These are phyloP conservation scores for Williopsis jadinii DNA, from an alignment of 1,139 yeast species.

Conservation along the genomic window DNA sequence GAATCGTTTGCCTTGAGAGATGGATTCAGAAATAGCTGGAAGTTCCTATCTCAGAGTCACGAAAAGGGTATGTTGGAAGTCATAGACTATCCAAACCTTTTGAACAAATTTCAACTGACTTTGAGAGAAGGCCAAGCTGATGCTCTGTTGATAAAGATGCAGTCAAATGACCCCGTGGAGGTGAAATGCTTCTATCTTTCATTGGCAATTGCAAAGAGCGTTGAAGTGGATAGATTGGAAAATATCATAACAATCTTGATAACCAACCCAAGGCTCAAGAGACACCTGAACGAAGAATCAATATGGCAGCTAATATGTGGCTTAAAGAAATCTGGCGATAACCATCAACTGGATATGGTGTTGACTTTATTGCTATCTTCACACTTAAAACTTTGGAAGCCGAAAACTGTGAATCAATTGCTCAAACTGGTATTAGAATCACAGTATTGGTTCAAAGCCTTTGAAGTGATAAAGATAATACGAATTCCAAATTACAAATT, in stretches of 20 bases:
- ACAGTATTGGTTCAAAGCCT: slow-evolving; percentile 1
- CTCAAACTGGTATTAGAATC: background rate
- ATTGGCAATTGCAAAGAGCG: slow-evolving; percentile 9
- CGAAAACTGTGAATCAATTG: background rate
- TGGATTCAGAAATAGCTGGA: slow-evolving; percentile 9
- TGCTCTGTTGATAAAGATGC: slow-evolving; percentile 1
- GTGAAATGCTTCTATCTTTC: slow-evolving; percentile 12
- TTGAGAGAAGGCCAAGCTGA: slow-evolving; percentile 5
- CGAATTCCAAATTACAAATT: background rate
- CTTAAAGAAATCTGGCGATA: background rate
- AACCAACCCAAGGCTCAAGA: background rate
- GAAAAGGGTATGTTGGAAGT: slow-evolving; percentile 3
- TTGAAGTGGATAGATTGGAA: slow-evolving; percentile 1
- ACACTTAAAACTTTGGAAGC: background rate
- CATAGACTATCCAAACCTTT: slow-evolving; percentile 13
- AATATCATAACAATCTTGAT: slow-evolving; percentile 4
- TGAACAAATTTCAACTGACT: slow-evolving; percentile 5
- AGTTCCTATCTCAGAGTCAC: slow-evolving; percentile 3
- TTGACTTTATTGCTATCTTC: background rate
- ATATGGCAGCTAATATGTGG: slow-evolving; percentile 9
- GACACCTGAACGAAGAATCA: slow-evolving; percentile 9
- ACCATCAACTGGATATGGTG: background rate
- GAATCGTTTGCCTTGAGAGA: slow-evolving; percentile 8
- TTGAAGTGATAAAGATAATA: background rate
- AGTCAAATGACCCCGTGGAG: background rate